A percentile compares a stretch with the other conserved stretches of the same genome.
These are phyloP conservation scores for Erucastrum elatum DNA, from an alignment of 345 rosid genomes.

Conservation along the genomic window DNA sequence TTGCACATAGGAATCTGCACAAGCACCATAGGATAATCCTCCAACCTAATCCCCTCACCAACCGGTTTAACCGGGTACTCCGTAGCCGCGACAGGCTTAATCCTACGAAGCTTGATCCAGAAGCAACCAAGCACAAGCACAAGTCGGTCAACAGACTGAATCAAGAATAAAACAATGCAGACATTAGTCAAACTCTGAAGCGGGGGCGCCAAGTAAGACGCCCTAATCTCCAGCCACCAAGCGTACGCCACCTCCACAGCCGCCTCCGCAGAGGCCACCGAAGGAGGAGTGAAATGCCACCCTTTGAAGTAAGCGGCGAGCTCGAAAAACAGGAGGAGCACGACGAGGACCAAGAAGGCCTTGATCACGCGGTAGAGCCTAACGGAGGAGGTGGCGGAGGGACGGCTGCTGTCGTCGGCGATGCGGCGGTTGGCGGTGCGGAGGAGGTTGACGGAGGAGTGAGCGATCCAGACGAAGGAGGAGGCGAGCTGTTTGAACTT, in stretches of 20 bases:
- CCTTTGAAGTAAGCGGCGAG: conserved; percentile 79
- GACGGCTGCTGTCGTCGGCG: conserved; percentile 39
- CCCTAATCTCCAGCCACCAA: conserved; percentile 71
- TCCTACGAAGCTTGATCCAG: conserved; percentile 65
- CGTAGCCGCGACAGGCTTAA: conserved; percentile 58
- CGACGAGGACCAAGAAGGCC: conserved; percentile 50
- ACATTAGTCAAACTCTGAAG: conserved; percentile 69
- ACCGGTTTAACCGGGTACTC: conserved; percentile 36
- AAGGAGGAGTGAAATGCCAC: conserved; percentile 90
- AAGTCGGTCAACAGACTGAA: conserved; percentile 79
- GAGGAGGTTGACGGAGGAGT: conserved; percentile 46
- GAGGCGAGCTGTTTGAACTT: conserved; percentile 63
- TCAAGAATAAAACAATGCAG: conserved; percentile 75
- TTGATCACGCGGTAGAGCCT: conserved; percentile 62
- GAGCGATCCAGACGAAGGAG: conserved; percentile 56
- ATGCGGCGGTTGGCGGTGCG: conserved; percentile 83
- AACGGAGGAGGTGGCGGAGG: conserved; percentile 45
- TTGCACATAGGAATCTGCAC: conserved; percentile 98
- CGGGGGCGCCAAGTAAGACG: conserved; percentile 72
- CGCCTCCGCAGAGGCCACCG: conserved; percentile 58
- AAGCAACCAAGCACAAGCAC: conserved; percentile 72
- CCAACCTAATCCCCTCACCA: neutral
- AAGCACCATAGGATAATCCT: conserved; percentile 82
- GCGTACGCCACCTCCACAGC: conserved; percentile 62
- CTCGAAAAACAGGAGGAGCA: conserved; percentile 64